phyloP scores from a whole-genome alignment of 192 early-diverging fungal species.

The Coemansia nantahalensis region DNA sequence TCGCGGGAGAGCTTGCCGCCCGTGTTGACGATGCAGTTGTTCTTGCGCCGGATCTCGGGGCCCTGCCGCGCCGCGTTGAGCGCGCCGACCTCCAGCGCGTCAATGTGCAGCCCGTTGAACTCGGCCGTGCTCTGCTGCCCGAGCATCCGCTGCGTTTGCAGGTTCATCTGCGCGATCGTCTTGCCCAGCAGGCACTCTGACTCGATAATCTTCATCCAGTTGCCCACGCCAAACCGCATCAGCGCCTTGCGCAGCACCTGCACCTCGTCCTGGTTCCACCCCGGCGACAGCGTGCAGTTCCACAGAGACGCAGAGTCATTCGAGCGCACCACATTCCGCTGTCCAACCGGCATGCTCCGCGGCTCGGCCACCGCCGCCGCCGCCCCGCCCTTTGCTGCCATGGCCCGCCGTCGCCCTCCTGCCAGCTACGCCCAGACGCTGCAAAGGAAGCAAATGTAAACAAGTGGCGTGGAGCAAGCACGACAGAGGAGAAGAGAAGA shows the following conservation, averaged over 20 bases:
- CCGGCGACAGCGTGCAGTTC: constrained; percentile 92
- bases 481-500: constrained; percentile 1
- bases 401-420: neutral
- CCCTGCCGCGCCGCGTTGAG: constrained; percentile 83
- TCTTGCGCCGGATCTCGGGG: constrained; percentile 83
- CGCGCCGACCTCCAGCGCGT: constrained; percentile 80
- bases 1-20: constrained; percentile 77
- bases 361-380: constrained; percentile 33
- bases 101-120: constrained; percentile 90
- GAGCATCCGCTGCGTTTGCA: constrained; percentile 91
- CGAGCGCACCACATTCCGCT: constrained; percentile 85
- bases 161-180: constrained; percentile 96
- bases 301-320: constrained; percentile 94
- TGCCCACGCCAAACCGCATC: constrained; percentile 89
- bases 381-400: constrained; percentile 8
- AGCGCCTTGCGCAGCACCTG: constrained; percentile 79
- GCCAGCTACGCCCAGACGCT: too few species aligned
- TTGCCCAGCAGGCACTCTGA: constrained; percentile 87
- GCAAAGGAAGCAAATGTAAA: constrained; percentile 6
- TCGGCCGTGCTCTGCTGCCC: constrained; percentile 96
- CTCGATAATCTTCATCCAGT: constrained; percentile 96
- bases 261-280: constrained; percentile 85
- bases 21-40: constrained; percentile 92
- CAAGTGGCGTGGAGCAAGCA: too few species aligned
- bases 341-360: constrained; percentile 85